Percentiles rank a stretch among this genome's conserved stretches.
Conservation (phyloP, 2,329 filamentous ascomycete genomes). For the Elsinoe necatrix region DNA sequence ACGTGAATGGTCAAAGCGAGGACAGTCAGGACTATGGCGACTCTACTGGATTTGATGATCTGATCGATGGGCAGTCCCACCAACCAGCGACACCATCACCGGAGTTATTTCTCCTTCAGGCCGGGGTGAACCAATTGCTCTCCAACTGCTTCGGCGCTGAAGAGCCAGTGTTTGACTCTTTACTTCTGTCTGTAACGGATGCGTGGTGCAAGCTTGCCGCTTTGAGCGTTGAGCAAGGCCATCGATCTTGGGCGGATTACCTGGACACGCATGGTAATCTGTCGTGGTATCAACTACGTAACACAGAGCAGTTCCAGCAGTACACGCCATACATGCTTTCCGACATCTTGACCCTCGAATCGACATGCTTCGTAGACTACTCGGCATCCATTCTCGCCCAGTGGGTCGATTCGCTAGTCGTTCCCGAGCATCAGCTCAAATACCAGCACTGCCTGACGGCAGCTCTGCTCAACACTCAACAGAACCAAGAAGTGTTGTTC, state of each 20-base stretch:
- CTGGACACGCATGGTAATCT: slow-evolving; percentile 46
- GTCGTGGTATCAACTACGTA: slow-evolving; percentile 41
- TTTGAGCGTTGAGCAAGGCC: slow-evolving; percentile 38
- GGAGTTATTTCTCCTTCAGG: not conserved
- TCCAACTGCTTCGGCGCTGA: slow-evolving; percentile 57
- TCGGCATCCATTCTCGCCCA: slow-evolving; percentile 42
- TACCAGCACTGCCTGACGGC: slow-evolving; percentile 51
- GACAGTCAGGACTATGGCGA: slow-evolving; percentile 60
- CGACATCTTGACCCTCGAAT: slow-evolving; percentile 33
- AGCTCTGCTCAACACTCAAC: slow-evolving; percentile 43
- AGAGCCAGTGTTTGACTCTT: slow-evolving; percentile 43
- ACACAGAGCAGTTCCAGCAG: slow-evolving; percentile 39
- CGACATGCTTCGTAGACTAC: slow-evolving; percentile 37
- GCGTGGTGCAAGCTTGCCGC: slow-evolving; percentile 46
- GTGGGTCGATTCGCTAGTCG: slow-evolving; percentile 49
- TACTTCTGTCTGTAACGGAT: slow-evolving; percentile 46
- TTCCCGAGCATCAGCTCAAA: slow-evolving; percentile 52
- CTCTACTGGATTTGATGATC: slow-evolving; percentile 46
- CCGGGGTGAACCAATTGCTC: slow-evolving; percentile 44
- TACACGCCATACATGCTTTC: slow-evolving; percentile 40
- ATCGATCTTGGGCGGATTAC: slow-evolving; percentile 47
- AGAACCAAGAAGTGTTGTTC: slow-evolving; percentile 40
- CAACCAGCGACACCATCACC: not conserved
- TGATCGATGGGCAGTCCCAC: not conserved
- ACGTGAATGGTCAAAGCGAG: slow-evolving; percentile 37